phyloP scores from a whole-genome alignment of 345 rosid species.

The Cardiospermum halicacabum region DNA sequence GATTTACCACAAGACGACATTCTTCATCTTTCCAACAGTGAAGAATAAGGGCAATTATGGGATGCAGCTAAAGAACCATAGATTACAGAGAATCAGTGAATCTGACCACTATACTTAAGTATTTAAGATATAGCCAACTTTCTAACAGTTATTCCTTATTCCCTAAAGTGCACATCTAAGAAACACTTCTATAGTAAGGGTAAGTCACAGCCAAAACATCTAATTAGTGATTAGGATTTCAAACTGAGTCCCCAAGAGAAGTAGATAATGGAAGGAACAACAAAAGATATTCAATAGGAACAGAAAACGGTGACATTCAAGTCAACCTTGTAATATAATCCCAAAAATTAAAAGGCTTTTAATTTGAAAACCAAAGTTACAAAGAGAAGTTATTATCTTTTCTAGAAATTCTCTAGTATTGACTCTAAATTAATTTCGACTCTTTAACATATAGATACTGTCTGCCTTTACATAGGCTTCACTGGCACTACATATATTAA shows the following conservation, averaged over 20 bases:
- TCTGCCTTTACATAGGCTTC: too few species aligned
- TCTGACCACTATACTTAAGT: neutral
- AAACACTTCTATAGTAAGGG: neutral
- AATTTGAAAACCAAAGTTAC: too few species aligned
- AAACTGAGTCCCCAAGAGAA: neutral
- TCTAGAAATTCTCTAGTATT: too few species aligned
- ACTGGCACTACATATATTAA: too few species aligned
- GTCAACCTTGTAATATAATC: neutral
- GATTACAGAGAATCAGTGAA: neutral
- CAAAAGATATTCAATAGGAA: neutral
- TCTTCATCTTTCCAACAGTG: neutral
- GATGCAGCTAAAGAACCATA: neutral
- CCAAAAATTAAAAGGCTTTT: too few species aligned
- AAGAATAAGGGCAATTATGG: neutral
- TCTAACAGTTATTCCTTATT: neutral
- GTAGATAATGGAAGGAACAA: neutral
- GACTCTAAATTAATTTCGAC: too few species aligned
- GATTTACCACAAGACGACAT: neutral
- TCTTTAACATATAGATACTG: too few species aligned
- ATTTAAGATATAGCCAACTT: neutral
- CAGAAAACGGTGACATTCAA: neutral
- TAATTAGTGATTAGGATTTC: neutral
- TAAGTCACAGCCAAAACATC: neutral
- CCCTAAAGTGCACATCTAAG: neutral
- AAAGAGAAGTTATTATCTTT: too few species aligned